These are phyloP conservation scores for Paraconiothyrium brasiliense DNA, from an alignment of 2,329 filamentous ascomycete genomes.

Conservation along the genomic window DNA sequence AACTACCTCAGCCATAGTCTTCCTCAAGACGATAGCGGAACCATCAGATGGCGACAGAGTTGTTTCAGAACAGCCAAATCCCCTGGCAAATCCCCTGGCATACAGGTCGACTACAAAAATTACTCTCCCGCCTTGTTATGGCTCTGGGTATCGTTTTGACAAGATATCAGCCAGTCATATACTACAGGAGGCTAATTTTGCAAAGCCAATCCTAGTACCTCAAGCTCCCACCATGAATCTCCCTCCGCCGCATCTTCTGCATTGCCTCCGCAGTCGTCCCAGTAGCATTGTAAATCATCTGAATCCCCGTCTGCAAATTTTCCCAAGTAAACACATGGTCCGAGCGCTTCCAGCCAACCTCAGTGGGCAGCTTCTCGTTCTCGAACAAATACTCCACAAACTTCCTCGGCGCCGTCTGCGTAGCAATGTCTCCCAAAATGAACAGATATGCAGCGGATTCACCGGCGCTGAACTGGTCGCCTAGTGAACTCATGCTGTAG, in stretches of 20 bases:
- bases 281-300: conserved; percentile 17
- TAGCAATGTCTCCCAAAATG: conserved; percentile 55
- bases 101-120: too few species aligned
- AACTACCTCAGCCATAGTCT: too few species aligned
- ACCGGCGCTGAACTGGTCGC: conserved; percentile 55
- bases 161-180: too few species aligned
- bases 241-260: conserved; percentile 3
- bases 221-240: conserved; percentile 7
- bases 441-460: conserved; percentile 60
- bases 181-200: too few species aligned
- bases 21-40: background rate
- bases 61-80: background rate
- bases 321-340: background rate
- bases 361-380: conserved; percentile 51
- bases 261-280: background rate
- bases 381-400: conserved; percentile 59
- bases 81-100: too few species aligned
- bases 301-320: conserved; percentile 12
- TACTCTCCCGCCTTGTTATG: too few species aligned
- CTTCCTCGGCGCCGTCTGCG: conserved; percentile 50
- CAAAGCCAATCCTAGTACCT: background rate
- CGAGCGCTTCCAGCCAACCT: conserved; percentile 48
- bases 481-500: conserved; percentile 28
- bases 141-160: too few species aligned
- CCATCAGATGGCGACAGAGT: background rate